A percentile compares a stretch with the other conserved stretches of the same genome.
phyloP scores from a whole-genome alignment of 805 yeast genomes.

The Lipomyces spencermartinsiae region DNA sequence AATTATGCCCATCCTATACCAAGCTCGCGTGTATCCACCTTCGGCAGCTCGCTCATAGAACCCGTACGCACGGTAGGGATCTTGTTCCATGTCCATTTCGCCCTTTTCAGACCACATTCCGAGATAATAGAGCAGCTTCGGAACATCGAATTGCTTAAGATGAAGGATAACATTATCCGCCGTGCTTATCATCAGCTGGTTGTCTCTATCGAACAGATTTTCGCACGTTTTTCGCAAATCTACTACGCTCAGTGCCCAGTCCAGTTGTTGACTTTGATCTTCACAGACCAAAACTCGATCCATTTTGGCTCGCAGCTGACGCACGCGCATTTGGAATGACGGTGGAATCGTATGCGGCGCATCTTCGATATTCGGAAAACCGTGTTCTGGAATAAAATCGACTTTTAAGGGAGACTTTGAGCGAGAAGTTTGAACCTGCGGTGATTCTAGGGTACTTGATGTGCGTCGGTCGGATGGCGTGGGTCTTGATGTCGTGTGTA shows the following conservation, averaged over 20 bases:
- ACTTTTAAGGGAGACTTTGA: not conserved
- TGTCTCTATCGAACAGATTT: slow-evolving; percentile 5
- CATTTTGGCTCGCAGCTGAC: not conserved
- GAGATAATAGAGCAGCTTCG: slow-evolving; percentile 42
- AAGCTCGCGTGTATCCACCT: slow-evolving; percentile 46
- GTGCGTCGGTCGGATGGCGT: too few species aligned
- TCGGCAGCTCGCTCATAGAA: slow-evolving; percentile 45
- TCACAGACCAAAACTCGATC: not conserved
- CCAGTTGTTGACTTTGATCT: slow-evolving; percentile 5
- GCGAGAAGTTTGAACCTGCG: slow-evolving; percentile 3
- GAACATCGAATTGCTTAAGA: slow-evolving; percentile 11
- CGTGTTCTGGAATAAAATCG: slow-evolving; percentile 23
- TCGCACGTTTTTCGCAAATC: not conserved
- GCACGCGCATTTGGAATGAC: slow-evolving; percentile 21
- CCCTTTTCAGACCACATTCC: slow-evolving; percentile 46
- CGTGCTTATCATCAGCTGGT: slow-evolving; percentile 10
- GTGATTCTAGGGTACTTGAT: too few species aligned
- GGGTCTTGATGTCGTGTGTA: too few species aligned
- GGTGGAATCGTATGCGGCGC: slow-evolving; percentile 16
- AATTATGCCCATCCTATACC: slow-evolving; percentile 47
- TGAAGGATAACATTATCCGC: slow-evolving; percentile 11
- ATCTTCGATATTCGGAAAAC: slow-evolving; percentile 9
- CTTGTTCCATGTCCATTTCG: slow-evolving; percentile 38
- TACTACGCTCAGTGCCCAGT: slow-evolving; percentile 27
- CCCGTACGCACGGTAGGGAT: slow-evolving; percentile 40